These are phyloP conservation scores for Boletus subparvulus DNA, from an alignment of 768 basidiomycete species.

Conservation along the genomic window DNA sequence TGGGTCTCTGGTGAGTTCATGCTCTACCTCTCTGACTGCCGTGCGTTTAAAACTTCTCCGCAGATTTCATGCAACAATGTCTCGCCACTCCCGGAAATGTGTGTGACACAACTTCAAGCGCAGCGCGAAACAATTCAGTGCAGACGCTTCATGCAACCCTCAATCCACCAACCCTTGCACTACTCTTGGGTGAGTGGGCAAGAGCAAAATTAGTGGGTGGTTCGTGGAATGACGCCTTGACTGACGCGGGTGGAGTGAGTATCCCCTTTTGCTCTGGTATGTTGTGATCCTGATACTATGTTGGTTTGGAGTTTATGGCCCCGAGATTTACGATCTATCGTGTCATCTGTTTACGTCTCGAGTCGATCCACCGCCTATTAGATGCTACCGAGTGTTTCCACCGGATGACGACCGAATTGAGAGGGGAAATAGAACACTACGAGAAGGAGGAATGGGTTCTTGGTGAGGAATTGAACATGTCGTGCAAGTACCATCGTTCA, in stretches of 20 bases:
- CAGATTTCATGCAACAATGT: slow-evolving; percentile 1
- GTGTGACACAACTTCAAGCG: too few relatives aligned
- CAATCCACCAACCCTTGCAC: neutral
- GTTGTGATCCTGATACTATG: neutral
- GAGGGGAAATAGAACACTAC: neutral
- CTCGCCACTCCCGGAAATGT: neutral
- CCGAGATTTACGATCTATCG: neutral
- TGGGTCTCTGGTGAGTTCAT: slow-evolving; percentile 1
- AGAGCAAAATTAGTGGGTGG: neutral
- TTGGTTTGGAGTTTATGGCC: neutral
- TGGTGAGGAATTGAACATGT: neutral
- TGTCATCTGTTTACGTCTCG: neutral
- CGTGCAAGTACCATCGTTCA: too few relatives aligned
- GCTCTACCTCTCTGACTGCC: neutral
- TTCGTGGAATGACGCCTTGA: neutral
- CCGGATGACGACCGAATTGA: neutral
- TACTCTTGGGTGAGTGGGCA: neutral
- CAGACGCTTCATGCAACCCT: neutral
- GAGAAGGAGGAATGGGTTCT: neutral
- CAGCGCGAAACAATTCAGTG: too few relatives aligned
- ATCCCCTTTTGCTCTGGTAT: neutral
- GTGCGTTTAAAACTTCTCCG: neutral
- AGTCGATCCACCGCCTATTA: neutral
- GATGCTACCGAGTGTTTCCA: neutral
- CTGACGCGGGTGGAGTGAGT: neutral